Evolutionary conservation across 495 filamentous ascomycete genomes (phyloP), one percentile per base, ranked within the genome.

Genomic region (Aspergillus funiculosus): DNA sequence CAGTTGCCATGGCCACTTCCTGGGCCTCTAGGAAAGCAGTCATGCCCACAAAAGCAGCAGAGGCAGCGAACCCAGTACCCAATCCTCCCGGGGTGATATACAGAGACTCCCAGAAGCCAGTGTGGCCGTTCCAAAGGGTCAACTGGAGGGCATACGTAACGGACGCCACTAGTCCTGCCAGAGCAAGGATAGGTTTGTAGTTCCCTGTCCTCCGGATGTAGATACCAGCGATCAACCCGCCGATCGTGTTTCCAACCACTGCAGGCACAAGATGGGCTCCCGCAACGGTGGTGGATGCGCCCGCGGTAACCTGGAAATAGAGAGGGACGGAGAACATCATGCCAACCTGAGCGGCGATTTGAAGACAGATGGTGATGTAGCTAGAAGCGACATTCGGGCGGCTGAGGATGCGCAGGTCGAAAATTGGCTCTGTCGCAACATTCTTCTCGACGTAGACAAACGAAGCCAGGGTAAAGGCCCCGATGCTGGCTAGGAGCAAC

Each of bases 221-320:
- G 0, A 58, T n/a, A 0, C 83, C 82, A 0, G 80, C 72, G 1
- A 79, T 22, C 0, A 87, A 50, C 1, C 79, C 81, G 3, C 81
- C 83, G 2, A 84, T 34, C 0, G 81, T 75, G 52, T 86, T 86
- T 5, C 80, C 83, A 1, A 77, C 55, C 1, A 86, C 80, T 9
- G 81, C 77, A 0, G 82, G 82, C 26, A 85, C 61, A 0, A 87
- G 64, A 54, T 84, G 79, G 0, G 69, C 68, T 1, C 83, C 83
- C 0, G 82, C 74, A 0, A 61, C 55, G 1, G 80, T 78, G 40
- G 75, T 73, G 6, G 77, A 79, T 4, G 70, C 70, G 0, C 66
- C 56, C 3, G 66, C 51, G 0, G 80, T 82, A n/a, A 84, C 73
- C 49, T 83, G 79, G 53, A 86, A 86, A 57, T 86, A 87, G 0